Conservation (phyloP, 345 rosid species). For the Euphorbia tirucalli region DNA sequence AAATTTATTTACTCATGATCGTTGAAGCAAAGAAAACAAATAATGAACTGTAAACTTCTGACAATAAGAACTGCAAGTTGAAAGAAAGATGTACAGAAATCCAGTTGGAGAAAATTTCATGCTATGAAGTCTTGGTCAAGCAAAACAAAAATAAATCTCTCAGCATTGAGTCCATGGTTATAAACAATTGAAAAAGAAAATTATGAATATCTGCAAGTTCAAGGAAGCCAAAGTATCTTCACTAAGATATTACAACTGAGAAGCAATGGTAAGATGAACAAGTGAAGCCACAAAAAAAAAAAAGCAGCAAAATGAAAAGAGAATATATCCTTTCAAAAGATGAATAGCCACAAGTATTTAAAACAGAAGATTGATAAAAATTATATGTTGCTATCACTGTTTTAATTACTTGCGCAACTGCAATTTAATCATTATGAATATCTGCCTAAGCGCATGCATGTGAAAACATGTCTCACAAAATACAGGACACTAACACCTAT, state of each 20-base stretch:
- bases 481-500: too few relatives aligned
- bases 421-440: too few relatives aligned
- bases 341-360: too few relatives aligned
- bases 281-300: too few relatives aligned
- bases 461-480: too few relatives aligned
- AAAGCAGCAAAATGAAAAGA: too few relatives aligned
- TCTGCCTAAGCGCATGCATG: too few relatives aligned
- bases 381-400: too few relatives aligned
- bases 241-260: slow-evolving; percentile 2
- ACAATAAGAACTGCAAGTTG: background rate
- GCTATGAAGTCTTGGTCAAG: background rate
- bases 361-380: too few relatives aligned
- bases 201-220: background rate
- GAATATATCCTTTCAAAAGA: too few relatives aligned
- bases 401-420: too few relatives aligned
- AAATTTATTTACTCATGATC: slow-evolving; percentile 17
- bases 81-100: background rate
- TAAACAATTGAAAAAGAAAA: background rate
- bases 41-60: background rate
- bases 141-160: background rate
- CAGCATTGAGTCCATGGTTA: background rate
- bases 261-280: slow-evolving; percentile 3
- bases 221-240: background rate
- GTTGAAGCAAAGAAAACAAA: background rate
- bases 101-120: background rate